A percentile compares a stretch with the other conserved stretches of the same genome.
Evolutionary conservation across 495 filamentous ascomycete species (phyloP).

Genomic region (Xylaria intraflava): DNA sequence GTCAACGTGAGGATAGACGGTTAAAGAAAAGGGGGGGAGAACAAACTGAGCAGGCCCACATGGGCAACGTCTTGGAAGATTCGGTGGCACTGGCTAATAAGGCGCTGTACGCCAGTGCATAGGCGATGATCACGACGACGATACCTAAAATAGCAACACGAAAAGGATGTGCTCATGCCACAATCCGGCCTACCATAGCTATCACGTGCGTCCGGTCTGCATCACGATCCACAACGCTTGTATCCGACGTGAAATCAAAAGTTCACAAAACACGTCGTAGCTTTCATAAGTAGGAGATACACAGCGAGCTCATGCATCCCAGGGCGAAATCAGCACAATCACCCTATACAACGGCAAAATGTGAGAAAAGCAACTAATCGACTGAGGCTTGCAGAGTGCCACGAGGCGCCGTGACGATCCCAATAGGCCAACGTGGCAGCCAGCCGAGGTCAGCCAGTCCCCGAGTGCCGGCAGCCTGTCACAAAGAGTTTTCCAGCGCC

Average conservation of each 20-base stretch:
- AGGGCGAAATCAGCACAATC: constrained; percentile 1
- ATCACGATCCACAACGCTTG: background rate
- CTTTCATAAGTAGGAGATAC: background rate
- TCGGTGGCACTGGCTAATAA: background rate
- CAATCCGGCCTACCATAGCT: background rate
- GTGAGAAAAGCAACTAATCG: background rate
- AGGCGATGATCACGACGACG: background rate
- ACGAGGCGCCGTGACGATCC: background rate
- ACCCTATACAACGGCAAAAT: background rate
- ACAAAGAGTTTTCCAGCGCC: constrained; percentile 47
- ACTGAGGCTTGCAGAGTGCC: background rate
- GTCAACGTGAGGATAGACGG: background rate
- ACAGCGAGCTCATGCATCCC: background rate
- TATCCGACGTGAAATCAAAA: background rate
- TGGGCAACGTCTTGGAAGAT: background rate
- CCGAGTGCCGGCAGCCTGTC: constrained; percentile 6
- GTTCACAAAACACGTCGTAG: background rate
- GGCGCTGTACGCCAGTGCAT: too few relatives aligned
- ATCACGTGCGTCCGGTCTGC: background rate
- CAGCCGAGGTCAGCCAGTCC: background rate
- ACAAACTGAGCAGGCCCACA: background rate
- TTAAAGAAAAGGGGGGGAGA: background rate
- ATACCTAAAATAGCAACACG: background rate
- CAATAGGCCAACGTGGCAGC: constrained; percentile 3
- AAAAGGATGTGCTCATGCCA: background rate